Percentiles rank a stretch among this genome's conserved stretches.
Conservation (phyloP, 257 asterid species). For the Cinchona pubescens region DNA sequence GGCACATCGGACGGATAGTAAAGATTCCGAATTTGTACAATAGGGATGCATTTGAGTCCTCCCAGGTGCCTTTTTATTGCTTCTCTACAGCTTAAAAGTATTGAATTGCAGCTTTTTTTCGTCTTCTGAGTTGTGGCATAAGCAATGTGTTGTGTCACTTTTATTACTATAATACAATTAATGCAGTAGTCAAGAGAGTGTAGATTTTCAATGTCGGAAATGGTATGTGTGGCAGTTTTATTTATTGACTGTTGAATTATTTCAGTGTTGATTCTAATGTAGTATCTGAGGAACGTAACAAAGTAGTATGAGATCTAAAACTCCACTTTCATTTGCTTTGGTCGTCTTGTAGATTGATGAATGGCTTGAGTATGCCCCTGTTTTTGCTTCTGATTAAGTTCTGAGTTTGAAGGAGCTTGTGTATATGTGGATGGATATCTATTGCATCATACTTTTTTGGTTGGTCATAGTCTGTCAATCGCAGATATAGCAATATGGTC, state of each 20-base stretch:
- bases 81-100: too few species aligned
- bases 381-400: slow-evolving; percentile 68
- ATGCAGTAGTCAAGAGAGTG: too few species aligned
- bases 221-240: background rate
- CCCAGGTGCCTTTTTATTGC: slow-evolving; percentile 49
- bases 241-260: background rate
- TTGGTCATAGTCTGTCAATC: slow-evolving; percentile 60
- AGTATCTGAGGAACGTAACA: background rate
- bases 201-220: background rate
- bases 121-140: too few species aligned
- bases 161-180: too few species aligned
- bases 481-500: slow-evolving; percentile 91
- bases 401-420: slow-evolving; percentile 95
- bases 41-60: slow-evolving; percentile 49
- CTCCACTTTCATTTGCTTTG: background rate
- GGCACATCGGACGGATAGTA: slow-evolving; percentile 59
- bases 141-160: background rate
- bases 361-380: slow-evolving; percentile 77
- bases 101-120: too few species aligned
- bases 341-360: slow-evolving; percentile 59
- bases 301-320: background rate
- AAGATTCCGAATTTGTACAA: slow-evolving; percentile 43
- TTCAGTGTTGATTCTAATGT: background rate
- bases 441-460: slow-evolving; percentile 59
- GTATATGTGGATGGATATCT: slow-evolving; percentile 57